Conservation (phyloP, 75 land plant species). For the Chamaecyparis obtusa region DNA sequence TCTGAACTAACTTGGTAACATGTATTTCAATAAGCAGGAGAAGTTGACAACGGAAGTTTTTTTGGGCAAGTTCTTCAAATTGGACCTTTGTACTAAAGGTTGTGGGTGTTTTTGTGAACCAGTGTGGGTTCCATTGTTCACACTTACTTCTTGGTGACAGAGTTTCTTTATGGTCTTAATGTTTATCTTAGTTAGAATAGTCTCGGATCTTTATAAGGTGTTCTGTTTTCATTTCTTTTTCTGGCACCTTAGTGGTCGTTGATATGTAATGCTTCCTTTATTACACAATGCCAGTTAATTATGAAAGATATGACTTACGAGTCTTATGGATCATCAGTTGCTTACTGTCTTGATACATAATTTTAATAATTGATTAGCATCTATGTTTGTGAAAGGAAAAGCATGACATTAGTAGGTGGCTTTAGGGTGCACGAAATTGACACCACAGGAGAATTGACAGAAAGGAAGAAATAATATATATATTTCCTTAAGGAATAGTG, state of each 20-base stretch:
- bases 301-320: not conserved
- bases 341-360: not conserved
- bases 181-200: not conserved
- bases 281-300: not conserved
- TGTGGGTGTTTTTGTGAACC: not conserved
- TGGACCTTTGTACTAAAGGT: not conserved
- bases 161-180: not conserved
- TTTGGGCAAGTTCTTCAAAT: not conserved
- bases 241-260: not conserved
- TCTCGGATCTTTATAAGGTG: not conserved
- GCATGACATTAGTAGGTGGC: not conserved
- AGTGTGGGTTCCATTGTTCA: not conserved
- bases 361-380: not conserved
- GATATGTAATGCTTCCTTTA: not conserved
- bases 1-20: not conserved
- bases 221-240: not conserved
- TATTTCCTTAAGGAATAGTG: no score
- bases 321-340: not conserved
- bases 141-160: not conserved
- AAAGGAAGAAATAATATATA: not conserved
- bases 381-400: not conserved
- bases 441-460: not conserved
- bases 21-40: not conserved
- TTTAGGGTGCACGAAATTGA: not conserved
- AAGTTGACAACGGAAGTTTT: not conserved